These are phyloP conservation scores for Melianthus villosus DNA, from an alignment of 441 rosid genomes.

Conservation along the genomic window DNA sequence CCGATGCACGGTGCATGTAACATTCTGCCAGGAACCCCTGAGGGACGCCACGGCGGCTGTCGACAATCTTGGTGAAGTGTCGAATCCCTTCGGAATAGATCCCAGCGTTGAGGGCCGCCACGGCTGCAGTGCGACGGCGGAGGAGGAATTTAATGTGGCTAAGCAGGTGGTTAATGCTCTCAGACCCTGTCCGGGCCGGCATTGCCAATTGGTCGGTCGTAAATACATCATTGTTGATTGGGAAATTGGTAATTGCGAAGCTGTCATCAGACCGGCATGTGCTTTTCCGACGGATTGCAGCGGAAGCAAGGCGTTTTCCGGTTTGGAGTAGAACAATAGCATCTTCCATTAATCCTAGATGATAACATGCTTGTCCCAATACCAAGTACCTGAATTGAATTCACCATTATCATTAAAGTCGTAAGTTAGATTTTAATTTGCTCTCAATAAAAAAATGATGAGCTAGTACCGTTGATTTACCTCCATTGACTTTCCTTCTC, in stretches of 20 bases:
- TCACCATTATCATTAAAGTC: too few species aligned
- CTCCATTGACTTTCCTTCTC: slow-evolving; percentile 83
- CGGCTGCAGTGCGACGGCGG: slow-evolving; percentile 70
- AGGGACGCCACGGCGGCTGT: slow-evolving; percentile 66
- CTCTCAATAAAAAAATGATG: neutral
- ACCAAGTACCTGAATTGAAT: slow-evolving; percentile 72
- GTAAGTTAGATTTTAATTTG: too few species aligned
- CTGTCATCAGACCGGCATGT: slow-evolving; percentile 74
- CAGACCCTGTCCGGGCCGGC: slow-evolving; percentile 47
- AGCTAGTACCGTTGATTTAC: too few species aligned
- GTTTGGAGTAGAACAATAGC: slow-evolving; percentile 90
- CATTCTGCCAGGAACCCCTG: slow-evolving; percentile 72
- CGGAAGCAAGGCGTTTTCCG: slow-evolving; percentile 75
- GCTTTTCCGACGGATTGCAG: slow-evolving; percentile 80
- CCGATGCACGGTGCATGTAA: slow-evolving; percentile 62
- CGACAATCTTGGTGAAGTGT: slow-evolving; percentile 70
- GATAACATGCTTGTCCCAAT: slow-evolving; percentile 84
- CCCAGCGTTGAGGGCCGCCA: slow-evolving; percentile 69
- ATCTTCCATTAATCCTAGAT: slow-evolving; percentile 85
- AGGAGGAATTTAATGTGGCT: slow-evolving; percentile 67
- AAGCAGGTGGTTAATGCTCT: slow-evolving; percentile 45
- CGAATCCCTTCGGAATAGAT: slow-evolving; percentile 63
- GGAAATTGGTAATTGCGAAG: slow-evolving; percentile 40
- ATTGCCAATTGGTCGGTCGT: too few species aligned
- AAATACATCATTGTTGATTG: slow-evolving; percentile 15